Conservation (phyloP, 352 stramenopile genomes). For the Globisporangium iwayamae region DNA sequence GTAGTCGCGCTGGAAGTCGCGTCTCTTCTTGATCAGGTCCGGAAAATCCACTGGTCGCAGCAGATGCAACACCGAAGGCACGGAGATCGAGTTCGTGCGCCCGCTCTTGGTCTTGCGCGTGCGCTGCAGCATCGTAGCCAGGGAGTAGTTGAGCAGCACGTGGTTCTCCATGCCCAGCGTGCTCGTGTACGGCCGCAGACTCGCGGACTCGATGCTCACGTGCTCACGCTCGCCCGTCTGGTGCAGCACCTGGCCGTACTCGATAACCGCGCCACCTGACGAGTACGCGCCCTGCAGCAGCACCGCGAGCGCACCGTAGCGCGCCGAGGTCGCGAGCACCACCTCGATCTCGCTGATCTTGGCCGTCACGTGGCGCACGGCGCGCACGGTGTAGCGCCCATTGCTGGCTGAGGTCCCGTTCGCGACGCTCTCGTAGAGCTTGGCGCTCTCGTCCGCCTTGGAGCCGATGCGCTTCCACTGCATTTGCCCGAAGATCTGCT, state of each 20-base stretch:
- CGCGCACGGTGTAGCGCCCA: slow-evolving; percentile 43
- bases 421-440: slow-evolving; percentile 51
- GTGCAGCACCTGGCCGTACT: slow-evolving; percentile 50
- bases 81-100: slow-evolving; percentile 24
- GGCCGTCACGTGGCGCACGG: slow-evolving; percentile 46
- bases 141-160: slow-evolving; percentile 59
- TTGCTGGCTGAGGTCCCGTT: slow-evolving; percentile 4
- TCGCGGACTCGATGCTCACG: slow-evolving; percentile 48
- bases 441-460: slow-evolving; percentile 45
- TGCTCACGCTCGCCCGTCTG: slow-evolving; percentile 65
- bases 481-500: slow-evolving; percentile 67
- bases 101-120: slow-evolving; percentile 42
- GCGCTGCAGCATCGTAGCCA: slow-evolving; percentile 54
- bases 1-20: slow-evolving; percentile 34
- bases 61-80: slow-evolving; percentile 65
- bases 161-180: slow-evolving; percentile 36
- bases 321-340: slow-evolving; percentile 38
- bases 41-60: slow-evolving; percentile 45
- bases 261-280: slow-evolving; percentile 33
- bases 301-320: slow-evolving; percentile 30
- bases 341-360: slow-evolving; percentile 51
- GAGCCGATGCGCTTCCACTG: slow-evolving; percentile 63
- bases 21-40: slow-evolving; percentile 23
- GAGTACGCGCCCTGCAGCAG: slow-evolving; percentile 45
- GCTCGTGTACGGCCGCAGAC: slow-evolving; percentile 33